Evolutionary conservation across 768 basidiomycete species (phyloP).

Genomic region (Sporobolomyces roseus): DNA sequence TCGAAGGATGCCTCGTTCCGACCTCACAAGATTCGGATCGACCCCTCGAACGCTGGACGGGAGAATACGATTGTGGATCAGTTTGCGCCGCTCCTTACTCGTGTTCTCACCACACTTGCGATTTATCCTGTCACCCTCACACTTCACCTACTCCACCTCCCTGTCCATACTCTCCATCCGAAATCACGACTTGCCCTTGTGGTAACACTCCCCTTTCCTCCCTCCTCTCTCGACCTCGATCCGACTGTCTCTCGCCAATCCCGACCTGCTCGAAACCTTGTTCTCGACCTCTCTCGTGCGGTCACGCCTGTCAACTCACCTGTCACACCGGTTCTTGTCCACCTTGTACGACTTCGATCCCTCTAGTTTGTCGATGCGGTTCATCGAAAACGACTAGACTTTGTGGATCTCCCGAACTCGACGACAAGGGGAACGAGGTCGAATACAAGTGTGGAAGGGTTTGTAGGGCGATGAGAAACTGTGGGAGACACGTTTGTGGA

Average conservation of each 20-base stretch:
- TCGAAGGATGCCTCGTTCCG: slow-evolving; percentile 15
- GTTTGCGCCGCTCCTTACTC: slow-evolving; percentile 66
- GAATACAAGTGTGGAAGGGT: slow-evolving; percentile 75
- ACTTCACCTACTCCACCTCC: slow-evolving; percentile 58
- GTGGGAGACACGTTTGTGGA: slow-evolving; percentile 80
- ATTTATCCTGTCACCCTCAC: slow-evolving; percentile 53
- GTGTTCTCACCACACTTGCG: slow-evolving; percentile 72
- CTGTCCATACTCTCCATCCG: slow-evolving; percentile 70
- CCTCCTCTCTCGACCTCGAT: slow-evolving; percentile 45
- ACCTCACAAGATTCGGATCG: too few relatives aligned
- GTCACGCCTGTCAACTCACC: slow-evolving; percentile 63
- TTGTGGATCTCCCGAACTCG: slow-evolving; percentile 54
- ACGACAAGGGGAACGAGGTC: slow-evolving; percentile 45
- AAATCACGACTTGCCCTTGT: slow-evolving; percentile 75
- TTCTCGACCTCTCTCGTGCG: slow-evolving; percentile 64
- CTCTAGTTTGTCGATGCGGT: slow-evolving; percentile 82
- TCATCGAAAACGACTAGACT: slow-evolving; percentile 57
- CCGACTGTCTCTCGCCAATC: slow-evolving; percentile 67
- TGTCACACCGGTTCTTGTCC: slow-evolving; percentile 81
- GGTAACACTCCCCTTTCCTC: slow-evolving; percentile 61
- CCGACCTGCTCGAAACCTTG: slow-evolving; percentile 74
- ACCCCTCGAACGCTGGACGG: slow-evolving; percentile 58
- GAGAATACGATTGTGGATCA: slow-evolving; percentile 61
- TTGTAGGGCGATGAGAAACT: slow-evolving; percentile 71
- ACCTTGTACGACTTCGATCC: slow-evolving; percentile 67